Evolutionary conservation across 495 filamentous ascomycete genomes (phyloP).

Genomic region (Recurvomyces mirabilis): DNA sequence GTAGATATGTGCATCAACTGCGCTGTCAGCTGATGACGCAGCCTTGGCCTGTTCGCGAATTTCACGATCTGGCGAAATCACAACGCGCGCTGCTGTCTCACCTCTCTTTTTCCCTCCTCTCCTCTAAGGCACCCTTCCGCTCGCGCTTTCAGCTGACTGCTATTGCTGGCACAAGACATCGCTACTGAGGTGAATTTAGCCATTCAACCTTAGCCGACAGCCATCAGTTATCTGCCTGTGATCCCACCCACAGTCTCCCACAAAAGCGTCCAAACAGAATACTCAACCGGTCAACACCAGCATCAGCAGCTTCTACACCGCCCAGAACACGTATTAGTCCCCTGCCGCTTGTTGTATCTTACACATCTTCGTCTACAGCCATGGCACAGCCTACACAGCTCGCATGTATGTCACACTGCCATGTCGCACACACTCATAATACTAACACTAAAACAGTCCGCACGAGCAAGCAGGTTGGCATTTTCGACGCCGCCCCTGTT

Average conservation of each 20-base stretch:
- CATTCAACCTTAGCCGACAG: slow-evolving; percentile 13
- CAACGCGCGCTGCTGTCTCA: too few species aligned
- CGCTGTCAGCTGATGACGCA: too few species aligned
- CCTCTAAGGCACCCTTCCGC: too few species aligned
- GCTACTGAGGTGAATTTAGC: slow-evolving; percentile 18
- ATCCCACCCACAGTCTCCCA: slow-evolving; percentile 5
- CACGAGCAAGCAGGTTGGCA: slow-evolving; percentile 88
- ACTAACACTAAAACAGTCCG: slow-evolving; percentile 45
- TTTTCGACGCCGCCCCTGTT: slow-evolving; percentile 78
- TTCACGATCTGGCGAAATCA: too few species aligned
- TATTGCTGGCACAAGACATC: slow-evolving; percentile 6
- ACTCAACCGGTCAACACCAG: background rate
- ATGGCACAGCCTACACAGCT: slow-evolving; percentile 87
- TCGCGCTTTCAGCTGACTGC: slow-evolving; percentile 2
- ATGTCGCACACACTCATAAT: background rate
- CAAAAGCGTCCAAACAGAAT: slow-evolving; percentile 2
- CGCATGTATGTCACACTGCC: slow-evolving; percentile 47
- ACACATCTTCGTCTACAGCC: slow-evolving; percentile 14
- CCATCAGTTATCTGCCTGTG: slow-evolving; percentile 18
- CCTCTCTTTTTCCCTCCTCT: too few species aligned
- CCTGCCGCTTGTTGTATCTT: too few species aligned
- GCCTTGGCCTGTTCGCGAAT: too few species aligned
- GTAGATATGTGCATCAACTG: too few species aligned
- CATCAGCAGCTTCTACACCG: background rate
- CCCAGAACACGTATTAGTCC: too few species aligned